These are phyloP conservation scores for Thamnidium elegans DNA, from an alignment of 192 early-diverging fungal genomes.

Conservation along the genomic window DNA sequence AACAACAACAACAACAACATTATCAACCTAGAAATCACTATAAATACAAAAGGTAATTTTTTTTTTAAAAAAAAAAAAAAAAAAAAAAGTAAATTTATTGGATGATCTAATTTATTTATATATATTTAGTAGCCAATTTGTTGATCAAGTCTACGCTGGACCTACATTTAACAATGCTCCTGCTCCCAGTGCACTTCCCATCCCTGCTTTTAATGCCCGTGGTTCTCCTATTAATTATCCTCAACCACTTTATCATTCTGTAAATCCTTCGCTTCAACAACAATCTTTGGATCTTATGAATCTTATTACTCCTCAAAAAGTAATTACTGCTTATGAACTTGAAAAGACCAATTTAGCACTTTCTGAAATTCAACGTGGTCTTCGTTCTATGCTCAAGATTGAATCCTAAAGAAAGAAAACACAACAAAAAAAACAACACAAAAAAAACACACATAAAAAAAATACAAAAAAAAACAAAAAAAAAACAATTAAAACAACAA, in stretches of 20 bases:
- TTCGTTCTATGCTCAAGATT: constrained; percentile 52
- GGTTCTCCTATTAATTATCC: constrained; percentile 17
- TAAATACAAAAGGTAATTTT: too few species aligned
- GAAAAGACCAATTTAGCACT: constrained; percentile 24
- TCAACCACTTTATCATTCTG: constrained; percentile 20
- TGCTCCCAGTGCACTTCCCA: constrained; percentile 51
- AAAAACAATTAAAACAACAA: constrained; percentile 3
- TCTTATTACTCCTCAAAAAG: constrained; percentile 9
- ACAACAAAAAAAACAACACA: background rate
- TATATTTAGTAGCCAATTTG: constrained; percentile 2
- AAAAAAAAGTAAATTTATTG: background rate
- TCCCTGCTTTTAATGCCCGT: constrained; percentile 46
- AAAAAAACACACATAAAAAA: constrained; percentile 9
- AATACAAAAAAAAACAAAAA: constrained; percentile 3
- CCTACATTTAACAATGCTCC: constrained; percentile 60
- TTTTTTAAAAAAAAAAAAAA: background rate
- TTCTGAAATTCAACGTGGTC: constrained; percentile 47
- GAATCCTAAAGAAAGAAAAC: constrained; percentile 21
- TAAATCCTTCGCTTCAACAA: constrained; percentile 13
- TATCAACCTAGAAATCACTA: background rate
- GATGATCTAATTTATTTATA: background rate
- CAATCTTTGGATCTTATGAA: constrained; percentile 24
- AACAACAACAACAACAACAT: background rate
- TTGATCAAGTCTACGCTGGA: constrained; percentile 47
- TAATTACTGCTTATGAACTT: constrained; percentile 31